Evolutionary conservation across 495 filamentous ascomycete species (phyloP).

Genomic region (Lophiostoma macrostomum): DNA sequence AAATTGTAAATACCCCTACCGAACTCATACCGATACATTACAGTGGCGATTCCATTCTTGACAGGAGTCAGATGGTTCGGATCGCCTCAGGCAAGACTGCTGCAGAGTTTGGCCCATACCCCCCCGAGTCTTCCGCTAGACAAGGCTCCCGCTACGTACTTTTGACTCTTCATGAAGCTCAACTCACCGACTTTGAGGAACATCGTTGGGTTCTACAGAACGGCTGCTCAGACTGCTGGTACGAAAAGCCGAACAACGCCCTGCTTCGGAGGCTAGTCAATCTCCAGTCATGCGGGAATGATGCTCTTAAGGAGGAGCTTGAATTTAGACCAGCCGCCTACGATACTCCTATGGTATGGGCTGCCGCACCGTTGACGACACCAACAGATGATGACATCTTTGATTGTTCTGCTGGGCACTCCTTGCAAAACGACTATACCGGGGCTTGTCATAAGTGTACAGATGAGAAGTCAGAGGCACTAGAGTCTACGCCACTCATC

Average conservation of each 20-base stretch:
- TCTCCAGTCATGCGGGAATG: not conserved
- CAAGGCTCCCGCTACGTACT: conserved; percentile 20
- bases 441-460: conserved; percentile 24
- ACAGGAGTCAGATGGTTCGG: conserved; percentile 8
- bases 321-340: conserved; percentile 9
- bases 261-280: not conserved
- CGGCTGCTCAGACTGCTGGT: conserved; percentile 6
- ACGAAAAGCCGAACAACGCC: conserved; percentile 3
- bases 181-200: conserved; percentile 16
- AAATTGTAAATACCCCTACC: conserved; percentile 6
- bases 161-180: conserved; percentile 2
- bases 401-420: conserved; percentile 22
- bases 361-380: conserved; percentile 17
- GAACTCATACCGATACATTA: conserved; percentile 20
- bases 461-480: conserved; percentile 25
- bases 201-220: conserved; percentile 12
- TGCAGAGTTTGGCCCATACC: no score
- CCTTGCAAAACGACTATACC: conserved; percentile 7
- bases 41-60: conserved; percentile 13
- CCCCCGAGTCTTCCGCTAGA: no score
- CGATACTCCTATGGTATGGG: conserved; percentile 21
- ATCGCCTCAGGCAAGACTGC: conserved; percentile 18
- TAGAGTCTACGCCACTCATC: conserved; percentile 14
- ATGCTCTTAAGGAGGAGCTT: not conserved
- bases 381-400: conserved; percentile 29